phyloP scores from a whole-genome alignment of 257 asterid genomes.

The Anisodus acutangulus region DNA sequence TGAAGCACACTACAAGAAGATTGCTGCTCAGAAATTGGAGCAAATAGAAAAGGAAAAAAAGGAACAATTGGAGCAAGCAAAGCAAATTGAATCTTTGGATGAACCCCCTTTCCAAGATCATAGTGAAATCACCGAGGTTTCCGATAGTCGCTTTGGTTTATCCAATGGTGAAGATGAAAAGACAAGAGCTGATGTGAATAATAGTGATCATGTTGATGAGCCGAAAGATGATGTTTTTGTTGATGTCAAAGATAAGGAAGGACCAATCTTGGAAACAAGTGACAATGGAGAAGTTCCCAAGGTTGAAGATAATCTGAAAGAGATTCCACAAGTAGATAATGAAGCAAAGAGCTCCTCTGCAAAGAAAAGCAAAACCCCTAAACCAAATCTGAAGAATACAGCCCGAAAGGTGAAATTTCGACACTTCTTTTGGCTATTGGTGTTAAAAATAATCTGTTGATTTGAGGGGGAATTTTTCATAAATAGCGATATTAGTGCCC shows the following conservation, averaged over 20 bases:
- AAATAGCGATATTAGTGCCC: too few relatives aligned
- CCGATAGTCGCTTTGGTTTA: conserved; percentile 1
- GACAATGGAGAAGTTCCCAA: conserved; percentile 39
- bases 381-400: conserved; percentile 31
- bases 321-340: neutral
- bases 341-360: conserved; percentile 30
- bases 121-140: conserved; percentile 13
- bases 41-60: neutral
- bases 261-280: conserved; percentile 37
- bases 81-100: conserved; percentile 37
- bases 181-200: neutral
- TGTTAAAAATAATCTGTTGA: neutral
- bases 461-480: neutral
- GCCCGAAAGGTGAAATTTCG: conserved; percentile 57
- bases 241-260: conserved; percentile 38
- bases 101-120: conserved; percentile 40
- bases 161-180: conserved; percentile 28
- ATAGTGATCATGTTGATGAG: conserved; percentile 35
- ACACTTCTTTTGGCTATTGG: conserved; percentile 1
- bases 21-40: conserved; percentile 80
- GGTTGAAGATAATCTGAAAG: conserved; percentile 35
- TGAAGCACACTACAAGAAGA: conserved; percentile 90
- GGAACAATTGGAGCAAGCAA: conserved; percentile 62
- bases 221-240: conserved; percentile 24
- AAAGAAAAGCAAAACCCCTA: conserved; percentile 47